Conservation (phyloP, 352 stramenopile genomes). For the Globisporangium takayamanum region DNA sequence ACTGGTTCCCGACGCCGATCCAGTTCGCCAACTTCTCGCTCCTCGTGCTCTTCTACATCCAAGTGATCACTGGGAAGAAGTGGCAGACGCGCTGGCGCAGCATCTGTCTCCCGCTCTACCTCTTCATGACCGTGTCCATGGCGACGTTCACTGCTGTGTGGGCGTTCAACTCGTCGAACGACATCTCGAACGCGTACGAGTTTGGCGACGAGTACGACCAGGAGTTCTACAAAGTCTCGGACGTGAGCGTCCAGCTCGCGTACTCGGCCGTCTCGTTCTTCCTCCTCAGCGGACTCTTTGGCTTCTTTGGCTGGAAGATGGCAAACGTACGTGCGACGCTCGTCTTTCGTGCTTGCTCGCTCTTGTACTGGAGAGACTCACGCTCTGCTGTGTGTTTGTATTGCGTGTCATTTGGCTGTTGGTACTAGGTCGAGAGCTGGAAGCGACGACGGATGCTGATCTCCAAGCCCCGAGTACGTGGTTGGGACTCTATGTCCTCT, state of each 20-base stretch:
- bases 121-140: constrained; percentile 78
- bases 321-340: constrained; percentile 39
- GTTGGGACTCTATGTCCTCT: not conserved
- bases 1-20: constrained; percentile 82
- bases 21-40: constrained; percentile 88
- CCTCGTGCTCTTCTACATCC: constrained; percentile 85
- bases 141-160: constrained; percentile 80
- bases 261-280: constrained; percentile 83
- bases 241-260: constrained; percentile 71
- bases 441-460: constrained; percentile 68
- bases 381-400: not conserved
- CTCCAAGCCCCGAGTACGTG: constrained; percentile 58
- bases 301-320: constrained; percentile 85
- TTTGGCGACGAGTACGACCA: constrained; percentile 79
- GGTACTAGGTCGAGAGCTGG: constrained; percentile 56
- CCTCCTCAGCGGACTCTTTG: constrained; percentile 73
- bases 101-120: constrained; percentile 79
- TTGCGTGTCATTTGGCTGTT: not conserved
- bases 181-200: constrained; percentile 58
- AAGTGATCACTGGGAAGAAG: constrained; percentile 73
- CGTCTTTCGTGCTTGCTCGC: not conserved
- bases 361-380: not conserved
- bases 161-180: constrained; percentile 82
- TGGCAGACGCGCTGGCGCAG: constrained; percentile 70
- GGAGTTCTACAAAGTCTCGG: constrained; percentile 74